Evolutionary conservation across 2,329 filamentous ascomycete species (phyloP).

Genomic region (Cadophora luteo-olivacea): DNA sequence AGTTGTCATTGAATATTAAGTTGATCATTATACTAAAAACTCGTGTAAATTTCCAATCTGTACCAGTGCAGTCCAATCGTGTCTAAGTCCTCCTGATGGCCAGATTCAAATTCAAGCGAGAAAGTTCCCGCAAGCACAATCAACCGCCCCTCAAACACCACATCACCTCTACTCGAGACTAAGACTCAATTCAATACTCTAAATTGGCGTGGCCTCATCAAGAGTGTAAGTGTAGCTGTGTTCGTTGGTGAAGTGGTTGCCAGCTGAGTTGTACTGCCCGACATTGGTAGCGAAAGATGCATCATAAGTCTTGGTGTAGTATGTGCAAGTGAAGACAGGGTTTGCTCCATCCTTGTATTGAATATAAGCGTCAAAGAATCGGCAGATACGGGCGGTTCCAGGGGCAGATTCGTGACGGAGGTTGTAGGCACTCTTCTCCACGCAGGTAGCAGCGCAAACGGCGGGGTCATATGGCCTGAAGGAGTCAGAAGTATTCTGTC

Average conservation of each 20-base stretch:
- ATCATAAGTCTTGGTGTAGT: slow-evolving; percentile 47
- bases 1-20: slow-evolving; percentile 6
- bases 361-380: slow-evolving; percentile 50
- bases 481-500: slow-evolving; percentile 12
- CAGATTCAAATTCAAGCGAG: neutral
- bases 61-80: neutral
- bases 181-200: neutral
- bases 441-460: slow-evolving; percentile 43
- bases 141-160: neutral
- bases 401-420: slow-evolving; percentile 20
- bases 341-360: slow-evolving; percentile 46
- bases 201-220: neutral
- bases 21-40: slow-evolving; percentile 10
- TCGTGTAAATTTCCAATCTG: neutral
- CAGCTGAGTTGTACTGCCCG: slow-evolving; percentile 33
- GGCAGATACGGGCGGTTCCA: slow-evolving; percentile 27
- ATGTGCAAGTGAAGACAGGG: slow-evolving; percentile 47
- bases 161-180: neutral
- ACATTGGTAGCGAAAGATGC: slow-evolving; percentile 26
- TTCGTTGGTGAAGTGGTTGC: slow-evolving; percentile 34
- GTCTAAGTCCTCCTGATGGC: neutral
- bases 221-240: slow-evolving; percentile 33
- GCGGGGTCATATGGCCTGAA: slow-evolving; percentile 41
- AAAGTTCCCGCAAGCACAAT: neutral
- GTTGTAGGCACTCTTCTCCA: slow-evolving; percentile 32